A percentile compares a stretch with the other conserved stretches of the same genome.
phyloP scores from a whole-genome alignment of 352 stramenopile species.

The Thalassiosira sp. region DNA sequence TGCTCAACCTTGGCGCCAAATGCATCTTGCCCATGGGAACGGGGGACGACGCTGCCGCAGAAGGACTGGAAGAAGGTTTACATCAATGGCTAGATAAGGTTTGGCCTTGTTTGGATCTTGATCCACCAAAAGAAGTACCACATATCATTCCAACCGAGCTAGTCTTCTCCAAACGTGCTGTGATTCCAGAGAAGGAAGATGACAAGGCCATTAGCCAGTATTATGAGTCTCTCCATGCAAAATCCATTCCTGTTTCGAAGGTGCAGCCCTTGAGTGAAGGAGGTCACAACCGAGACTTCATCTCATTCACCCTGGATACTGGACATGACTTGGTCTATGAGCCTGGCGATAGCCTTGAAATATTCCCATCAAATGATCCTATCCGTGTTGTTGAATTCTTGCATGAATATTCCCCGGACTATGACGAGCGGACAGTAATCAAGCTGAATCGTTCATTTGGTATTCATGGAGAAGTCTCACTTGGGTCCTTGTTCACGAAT shows the following conservation, averaged over 20 bases:
- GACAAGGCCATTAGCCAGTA: slow-evolving; percentile 40
- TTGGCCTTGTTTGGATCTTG: slow-evolving; percentile 57
- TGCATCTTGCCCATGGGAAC: slow-evolving; percentile 51
- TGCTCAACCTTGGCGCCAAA: slow-evolving; percentile 63
- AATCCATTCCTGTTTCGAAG: slow-evolving; percentile 44
- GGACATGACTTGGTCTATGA: slow-evolving; percentile 48
- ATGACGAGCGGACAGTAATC: slow-evolving; percentile 62
- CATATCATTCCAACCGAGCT: slow-evolving; percentile 63
- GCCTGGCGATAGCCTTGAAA: slow-evolving; percentile 66
- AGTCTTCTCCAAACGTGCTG: slow-evolving; percentile 54
- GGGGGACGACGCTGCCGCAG: slow-evolving; percentile 60
- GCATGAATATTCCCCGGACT: slow-evolving; percentile 61
- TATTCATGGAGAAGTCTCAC: slow-evolving; percentile 60
- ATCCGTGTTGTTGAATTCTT: slow-evolving; percentile 53
- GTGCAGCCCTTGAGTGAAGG: slow-evolving; percentile 52
- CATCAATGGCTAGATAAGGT: slow-evolving; percentile 62
- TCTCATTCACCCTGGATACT: slow-evolving; percentile 48
- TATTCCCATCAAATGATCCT: slow-evolving; percentile 70
- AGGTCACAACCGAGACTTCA: slow-evolving; percentile 68
- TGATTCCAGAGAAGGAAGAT: slow-evolving; percentile 54
- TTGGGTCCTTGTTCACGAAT: slow-evolving; percentile 63
- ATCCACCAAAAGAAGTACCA: slow-evolving; percentile 61
- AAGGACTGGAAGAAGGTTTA: slow-evolving; percentile 63
- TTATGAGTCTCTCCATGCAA: slow-evolving; percentile 46
- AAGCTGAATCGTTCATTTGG: slow-evolving; percentile 61